Base-by-base conservation (phyloP, 495 filamentous ascomycete genomes). In the Aspergillus diversus region DNA sequence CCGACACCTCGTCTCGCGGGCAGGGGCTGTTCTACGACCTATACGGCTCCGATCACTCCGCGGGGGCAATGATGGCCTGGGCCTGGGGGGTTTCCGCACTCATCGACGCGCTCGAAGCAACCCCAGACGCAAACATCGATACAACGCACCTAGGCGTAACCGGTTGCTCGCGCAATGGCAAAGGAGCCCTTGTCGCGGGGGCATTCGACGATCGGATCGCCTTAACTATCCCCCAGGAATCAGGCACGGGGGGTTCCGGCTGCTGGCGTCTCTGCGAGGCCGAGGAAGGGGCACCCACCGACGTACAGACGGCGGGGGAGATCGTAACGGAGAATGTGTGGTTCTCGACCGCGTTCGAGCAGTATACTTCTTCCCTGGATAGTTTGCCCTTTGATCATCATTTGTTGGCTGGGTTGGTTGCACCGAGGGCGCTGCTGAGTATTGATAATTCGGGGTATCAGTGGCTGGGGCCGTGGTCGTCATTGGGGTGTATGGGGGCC, bases 381-480 rank as follows among this genome's bases (percentile, higher is more conserved):
- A 9, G 17, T 32, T 43, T 63, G 4, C 60, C 60, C 7, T 56
- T 51, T n/a, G 60, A 63, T n/a, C 60, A 63, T 48, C 60, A 63
- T 35, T 35, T 63, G 60, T 16, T 63, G 32, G 60, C 60, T 7
- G 60, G 60, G 2, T 48, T 63, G 32, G 31, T 63, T n/a, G 60
- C 60, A 5, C 60, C 60, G 0, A 34, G 60, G 8, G 39, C 60
- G 27, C 27, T 63, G 32, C 35, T 63, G 32, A 31, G 31, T 3
- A 47, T 63, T 6, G 60, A 63, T 43, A 63, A 63, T 63, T 33
- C 42, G 42, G 60, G 53, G 11, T 63, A 63, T 42, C n/a, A 63
- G 31, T 63, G 60, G 60, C 33, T 63, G 60, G 60, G 60, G 5
- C 53, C 60, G 8, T 57, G 53, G 53, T 57, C 52, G n/a, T 50